Base-by-base conservation (phyloP, 345 rosid species). In the Rhodamnia argentea region DNA sequence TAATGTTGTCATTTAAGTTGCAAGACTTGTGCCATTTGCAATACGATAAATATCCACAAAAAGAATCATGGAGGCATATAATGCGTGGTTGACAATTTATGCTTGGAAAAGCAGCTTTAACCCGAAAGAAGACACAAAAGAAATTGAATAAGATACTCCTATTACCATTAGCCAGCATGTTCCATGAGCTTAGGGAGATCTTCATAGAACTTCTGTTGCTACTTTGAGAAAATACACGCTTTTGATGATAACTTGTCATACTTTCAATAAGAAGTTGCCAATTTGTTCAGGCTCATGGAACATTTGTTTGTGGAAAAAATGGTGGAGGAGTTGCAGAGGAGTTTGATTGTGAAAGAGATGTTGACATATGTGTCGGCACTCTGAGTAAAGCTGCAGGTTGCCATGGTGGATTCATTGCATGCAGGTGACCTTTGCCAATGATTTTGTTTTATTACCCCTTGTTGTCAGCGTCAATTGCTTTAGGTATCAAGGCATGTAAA, bases 301-400 rank as follows among this genome's bases (percentile, higher is more conserved):
- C 98, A 85, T 94, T 97, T 91, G 94, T 97, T 86, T 97, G 99
- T 87, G 99, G 99, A 83, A 92, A 93, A 89, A 90, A 87, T 85
- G 99, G 99, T 13, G 96, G 98, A 27, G 99, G 99, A 81, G 98
- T 97, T 75, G 98, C 99, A 0, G 98, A 97, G 90, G 92, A 91
- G 87, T 97, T 92, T 90, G 87, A 92, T 81, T 97, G 99, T 91
- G 99, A 96, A 89, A 85, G 85, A 40, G 95, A 95, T 85, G 91
- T 97, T 86, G 99, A 97, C 90, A 84, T 96, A 89, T 95, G 96
- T 78, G 88, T 97, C 52, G 99, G 99, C 88, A 96, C 99, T 84
- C 89, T 97, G 88, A 97, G 99, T 88, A 97, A 97, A 86, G 99
- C 99, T 56, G 99, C 96, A 57, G 99, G 99, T 88, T 95, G 99